phyloP scores from a whole-genome alignment of 495 filamentous ascomycete genomes.

The Trichodelitschia bisporula region DNA sequence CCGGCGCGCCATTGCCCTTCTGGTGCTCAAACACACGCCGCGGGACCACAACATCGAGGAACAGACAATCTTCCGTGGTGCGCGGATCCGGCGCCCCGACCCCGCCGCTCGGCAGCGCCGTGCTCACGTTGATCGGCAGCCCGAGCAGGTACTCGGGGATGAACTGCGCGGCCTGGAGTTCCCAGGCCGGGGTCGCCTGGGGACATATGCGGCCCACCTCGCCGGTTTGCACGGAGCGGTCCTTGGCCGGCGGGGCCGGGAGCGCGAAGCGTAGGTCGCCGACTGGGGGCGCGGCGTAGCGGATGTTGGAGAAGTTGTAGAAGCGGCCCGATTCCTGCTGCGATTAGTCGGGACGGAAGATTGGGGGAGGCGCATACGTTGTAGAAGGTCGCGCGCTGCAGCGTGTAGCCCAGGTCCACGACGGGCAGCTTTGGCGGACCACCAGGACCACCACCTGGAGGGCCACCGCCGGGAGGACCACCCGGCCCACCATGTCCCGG shows the following conservation, averaged over 20 bases:
- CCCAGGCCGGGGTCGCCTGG: slow-evolving; percentile 23
- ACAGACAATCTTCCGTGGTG: slow-evolving; percentile 31
- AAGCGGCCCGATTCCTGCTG: slow-evolving; percentile 11
- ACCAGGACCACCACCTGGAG: too few relatives aligned
- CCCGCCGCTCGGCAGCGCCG: slow-evolving; percentile 10
- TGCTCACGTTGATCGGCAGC: slow-evolving; percentile 11
- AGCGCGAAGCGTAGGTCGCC: slow-evolving; percentile 26
- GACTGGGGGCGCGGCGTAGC: slow-evolving; percentile 30
- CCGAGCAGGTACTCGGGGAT: slow-evolving; percentile 13
- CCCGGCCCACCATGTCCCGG: too few relatives aligned
- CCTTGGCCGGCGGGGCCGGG: slow-evolving; percentile 15
- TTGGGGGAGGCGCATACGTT: slow-evolving; percentile 15
- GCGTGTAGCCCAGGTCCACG: slow-evolving; percentile 26
- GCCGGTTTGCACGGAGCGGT: slow-evolving; percentile 21
- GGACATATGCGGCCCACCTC: slow-evolving; percentile 23
- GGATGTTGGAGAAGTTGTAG: slow-evolving; percentile 36
- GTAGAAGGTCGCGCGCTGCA: slow-evolving; percentile 22
- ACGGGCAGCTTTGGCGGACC: too few relatives aligned
- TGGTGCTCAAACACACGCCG: slow-evolving; percentile 9
- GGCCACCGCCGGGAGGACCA: too few relatives aligned
- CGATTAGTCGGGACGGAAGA: background rate
- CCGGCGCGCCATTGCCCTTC: slow-evolving; percentile 9
- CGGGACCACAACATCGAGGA: slow-evolving; percentile 21
- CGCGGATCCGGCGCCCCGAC: slow-evolving; percentile 18
- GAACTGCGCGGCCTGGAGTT: slow-evolving; percentile 14